Conservation (phyloP, 495 filamentous ascomycete species). For the Talaromyces proteolyticus region DNA sequence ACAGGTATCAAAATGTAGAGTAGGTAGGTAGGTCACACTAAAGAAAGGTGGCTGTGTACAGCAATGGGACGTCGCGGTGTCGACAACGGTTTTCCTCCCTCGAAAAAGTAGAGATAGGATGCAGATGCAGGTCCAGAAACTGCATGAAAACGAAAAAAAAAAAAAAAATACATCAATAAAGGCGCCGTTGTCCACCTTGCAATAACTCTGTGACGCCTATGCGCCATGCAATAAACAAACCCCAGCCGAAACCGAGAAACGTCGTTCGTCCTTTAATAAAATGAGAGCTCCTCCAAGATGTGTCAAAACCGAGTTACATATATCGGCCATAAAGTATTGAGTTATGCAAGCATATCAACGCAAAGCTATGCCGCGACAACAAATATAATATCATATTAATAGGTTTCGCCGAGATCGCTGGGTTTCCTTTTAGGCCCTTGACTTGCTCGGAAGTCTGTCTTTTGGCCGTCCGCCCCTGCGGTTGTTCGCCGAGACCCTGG, state of each 20-base stretch:
- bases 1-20: background rate
- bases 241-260: background rate
- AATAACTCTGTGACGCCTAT: background rate
- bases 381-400: conserved; percentile 26
- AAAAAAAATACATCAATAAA: background rate
- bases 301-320: background rate
- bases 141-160: background rate
- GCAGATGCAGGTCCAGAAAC: no score
- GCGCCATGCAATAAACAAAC: background rate
- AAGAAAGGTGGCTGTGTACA: conserved; percentile 4
- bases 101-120: background rate
- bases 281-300: background rate
- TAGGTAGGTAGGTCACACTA: background rate
- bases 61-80: conserved; percentile 4
- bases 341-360: background rate
- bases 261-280: background rate
- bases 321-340: background rate
- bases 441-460: conserved; percentile 45
- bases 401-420: conserved; percentile 64
- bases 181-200: background rate
- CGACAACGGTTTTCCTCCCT: background rate
- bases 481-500: conserved; percentile 45
- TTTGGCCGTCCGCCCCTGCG: conserved; percentile 35
- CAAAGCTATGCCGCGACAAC: background rate
- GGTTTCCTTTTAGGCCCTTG: conserved; percentile 43